phyloP scores from a whole-genome alignment of 148 eudicot species.

The Rhododendron ferrugineum region DNA sequence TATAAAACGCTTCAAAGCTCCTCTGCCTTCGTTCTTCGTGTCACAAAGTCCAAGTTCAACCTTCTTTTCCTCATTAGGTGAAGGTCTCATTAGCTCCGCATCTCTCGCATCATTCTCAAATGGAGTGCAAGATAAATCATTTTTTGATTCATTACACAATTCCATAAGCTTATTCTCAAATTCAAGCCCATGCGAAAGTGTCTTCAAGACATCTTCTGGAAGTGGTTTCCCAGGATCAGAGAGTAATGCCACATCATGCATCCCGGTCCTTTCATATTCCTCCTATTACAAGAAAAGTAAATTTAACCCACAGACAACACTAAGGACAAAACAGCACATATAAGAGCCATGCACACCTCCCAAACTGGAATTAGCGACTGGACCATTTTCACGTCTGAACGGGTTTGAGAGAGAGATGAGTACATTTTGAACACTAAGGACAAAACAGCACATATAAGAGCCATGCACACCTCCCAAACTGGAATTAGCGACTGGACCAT shows the following conservation, averaged over 20 bases:
- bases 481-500: constrained; percentile 95
- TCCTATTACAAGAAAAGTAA: constrained; percentile 41
- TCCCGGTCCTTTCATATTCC: constrained; percentile 72
- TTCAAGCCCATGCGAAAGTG: constrained; percentile 48
- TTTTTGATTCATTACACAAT: constrained; percentile 31
- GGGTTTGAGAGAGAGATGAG: constrained; percentile 77
- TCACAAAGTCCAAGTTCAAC: constrained; percentile 20
- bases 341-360: constrained; percentile 55
- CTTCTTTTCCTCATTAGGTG: constrained; percentile 23
- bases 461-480: constrained; percentile 83
- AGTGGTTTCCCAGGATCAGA: constrained; percentile 59
- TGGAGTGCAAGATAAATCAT: constrained; percentile 19
- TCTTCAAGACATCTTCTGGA: constrained; percentile 59
- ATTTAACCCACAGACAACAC: constrained; percentile 4
- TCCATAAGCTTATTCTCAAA: constrained; percentile 43
- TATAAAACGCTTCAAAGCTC: constrained; percentile 21
- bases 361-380: constrained; percentile 93
- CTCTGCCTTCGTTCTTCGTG: constrained; percentile 6
- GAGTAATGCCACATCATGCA: constrained; percentile 39
- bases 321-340: neutral
- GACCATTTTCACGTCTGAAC: constrained; percentile 77
- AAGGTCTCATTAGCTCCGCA: constrained; percentile 18
- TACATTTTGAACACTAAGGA: constrained; percentile 34
- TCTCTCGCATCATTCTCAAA: constrained; percentile 18
- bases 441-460: neutral